Base-by-base conservation (phyloP, 179 eudicot species). In the Corrigiola litoralis region DNA sequence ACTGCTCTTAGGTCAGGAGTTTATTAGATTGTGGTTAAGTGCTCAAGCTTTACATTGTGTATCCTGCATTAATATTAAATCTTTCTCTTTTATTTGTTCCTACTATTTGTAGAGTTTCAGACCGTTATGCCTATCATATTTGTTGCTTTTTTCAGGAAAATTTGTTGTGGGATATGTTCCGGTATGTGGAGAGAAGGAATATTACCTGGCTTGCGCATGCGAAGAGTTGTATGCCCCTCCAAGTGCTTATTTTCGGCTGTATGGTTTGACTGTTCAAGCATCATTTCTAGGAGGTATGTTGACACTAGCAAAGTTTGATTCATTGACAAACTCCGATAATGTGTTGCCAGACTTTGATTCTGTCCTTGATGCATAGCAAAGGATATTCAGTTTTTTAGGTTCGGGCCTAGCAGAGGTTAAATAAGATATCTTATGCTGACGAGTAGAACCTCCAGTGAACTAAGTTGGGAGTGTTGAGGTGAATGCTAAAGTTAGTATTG, bases 171-270 rank as follows among this genome's bases (percentile, higher is more conserved):
- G 84, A 25, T 90, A 81, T 79, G 71, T 81, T 34, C 97, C 99
- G 36, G 71, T 75, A n/a, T 90, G 94, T 46, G 89, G 89, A 70
- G 95, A 87, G 72, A 94, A 87, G 70, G 99, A 94, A 72, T 94
- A 94, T 73, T 94, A 94, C 72, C 87, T 94, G 61, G 97, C 86
- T 31, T 80, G 87, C 80, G 94, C 91, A 31, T 94, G 97, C 66
- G 89, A 87, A 24, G 95, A 87, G 75, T 78, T 94, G 58, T 90
- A 90, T 84, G 87, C 82, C 61, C 97, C 99, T 66, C 96, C 99
- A 70, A 86, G 97, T 77, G 97, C 97, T 73, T 94, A 87, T 77
- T 85, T 94, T 76, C 80, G 77, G 24, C 74, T 94, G 63, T 87
- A 84, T 75, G 99, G 99, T 60, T 68, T 94, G 67, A 58, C 83